Base-by-base conservation (phyloP, 768 basidiomycete genomes). In the Mycena filopes region DNA sequence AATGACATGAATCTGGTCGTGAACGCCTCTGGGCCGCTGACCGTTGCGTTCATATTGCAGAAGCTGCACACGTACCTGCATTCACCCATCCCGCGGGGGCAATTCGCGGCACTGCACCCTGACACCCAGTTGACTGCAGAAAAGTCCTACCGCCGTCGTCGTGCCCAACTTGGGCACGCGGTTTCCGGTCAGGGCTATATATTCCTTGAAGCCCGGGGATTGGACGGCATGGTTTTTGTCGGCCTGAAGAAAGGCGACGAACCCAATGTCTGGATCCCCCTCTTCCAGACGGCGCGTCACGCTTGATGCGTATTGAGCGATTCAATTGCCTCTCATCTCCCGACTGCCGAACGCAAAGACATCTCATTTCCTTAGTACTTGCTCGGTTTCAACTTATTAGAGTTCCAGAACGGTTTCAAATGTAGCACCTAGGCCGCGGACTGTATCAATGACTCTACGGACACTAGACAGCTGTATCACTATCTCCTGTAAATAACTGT, bases 41-140 rank as follows among this genome's bases (percentile, higher is more conserved):
- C 63, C 18, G 46, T 69, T 38, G 54, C 33, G 55, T 23, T 51
- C 8, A 55, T 69, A 15, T 18, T 65, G 3, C 55, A 21, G 11
- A 20, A 54, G 28, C 18, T 69, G 55, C 46, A 69, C 49, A 45
- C 57, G 7, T 46, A 56, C 40, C 63, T 69, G 21, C 67, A 65
- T 26, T 26, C 42, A 29, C 0, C 31, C 20, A 13, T 69, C 10
- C 1, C 59, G 36, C 67, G 67, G 15, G 0, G 10, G 25, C 45
- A 50, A 4, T 41, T 53, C 12, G 6, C 20, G 10, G 11, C 12
- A 28, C 15, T 60, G 50, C 25, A 25, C 10, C 16, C 33, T 26
- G 29, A 43, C 26, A 55, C 1, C 8, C 49, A 28, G 31, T 25
- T 28, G 10, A 47, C n/a, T 21, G 55, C 55, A 1, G 18, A 38